Evolutionary conservation across 768 basidiomycete species (phyloP).

Genomic region (Lactarius deliciosus): DNA sequence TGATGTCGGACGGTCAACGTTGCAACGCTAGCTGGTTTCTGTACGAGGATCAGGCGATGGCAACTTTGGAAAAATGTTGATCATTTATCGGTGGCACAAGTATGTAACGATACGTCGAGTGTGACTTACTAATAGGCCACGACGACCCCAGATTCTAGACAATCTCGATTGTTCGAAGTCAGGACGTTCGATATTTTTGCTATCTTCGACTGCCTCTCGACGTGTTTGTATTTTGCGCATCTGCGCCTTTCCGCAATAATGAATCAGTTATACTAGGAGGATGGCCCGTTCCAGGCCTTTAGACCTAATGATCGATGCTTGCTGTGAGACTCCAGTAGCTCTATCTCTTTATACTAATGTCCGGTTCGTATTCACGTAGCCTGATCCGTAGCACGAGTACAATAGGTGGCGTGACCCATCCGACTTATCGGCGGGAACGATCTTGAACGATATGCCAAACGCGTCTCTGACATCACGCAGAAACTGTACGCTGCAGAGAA

Average conservation of each 20-base stretch:
- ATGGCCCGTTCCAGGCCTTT: not conserved
- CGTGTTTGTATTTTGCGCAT: not conserved
- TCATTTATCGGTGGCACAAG: conserved; percentile 62
- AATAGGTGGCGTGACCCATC: conserved; percentile 58
- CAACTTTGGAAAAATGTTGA: too few relatives aligned
- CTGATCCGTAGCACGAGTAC: conserved; percentile 90
- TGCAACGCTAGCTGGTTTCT: conserved; percentile 68
- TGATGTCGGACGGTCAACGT: conserved; percentile 77
- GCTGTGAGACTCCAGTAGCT: not conserved
- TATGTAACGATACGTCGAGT: conserved; percentile 8
- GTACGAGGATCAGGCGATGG: conserved; percentile 63
- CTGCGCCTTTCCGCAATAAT: not conserved
- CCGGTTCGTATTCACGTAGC: conserved; percentile 87
- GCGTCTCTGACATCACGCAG: conserved; percentile 76
- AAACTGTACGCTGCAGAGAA: conserved; percentile 74
- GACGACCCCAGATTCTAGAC: not conserved
- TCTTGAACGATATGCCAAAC: conserved; percentile 94
- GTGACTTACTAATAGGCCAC: not conserved
- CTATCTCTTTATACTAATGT: conserved; percentile 53
- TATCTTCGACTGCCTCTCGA: not conserved
- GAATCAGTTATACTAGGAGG: not conserved
- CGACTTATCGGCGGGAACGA: conserved; percentile 57
- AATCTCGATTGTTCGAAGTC: not conserved
- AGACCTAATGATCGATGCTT: not conserved
- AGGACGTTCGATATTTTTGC: not conserved